Base-by-base conservation (phyloP, 441 rosid genomes). In the Pelargonium citronellum region DNA sequence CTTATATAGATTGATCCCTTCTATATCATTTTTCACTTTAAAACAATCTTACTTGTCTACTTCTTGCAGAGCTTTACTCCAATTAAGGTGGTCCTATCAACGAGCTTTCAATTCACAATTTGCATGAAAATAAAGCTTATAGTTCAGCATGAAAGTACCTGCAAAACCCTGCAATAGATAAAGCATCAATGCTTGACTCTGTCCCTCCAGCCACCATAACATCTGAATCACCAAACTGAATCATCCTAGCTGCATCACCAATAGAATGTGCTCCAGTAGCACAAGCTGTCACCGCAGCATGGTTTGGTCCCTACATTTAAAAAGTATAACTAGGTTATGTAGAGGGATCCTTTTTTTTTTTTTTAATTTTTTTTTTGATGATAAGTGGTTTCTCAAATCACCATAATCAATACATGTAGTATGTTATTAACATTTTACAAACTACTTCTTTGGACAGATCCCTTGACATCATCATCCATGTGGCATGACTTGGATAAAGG, bases 231-330 rank as follows among this genome's bases (percentile, higher is more conserved):
- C 97, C 98, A 83, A 88, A 94, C 67, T 87, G 98, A 83, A 94
- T 84, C 95, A 91, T 94, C 82, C 98, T 90, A 51, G 91, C 77
- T 75, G 98, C 98, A 84, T 94, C 98, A 27, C 96, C 96, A 70
- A 94, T 86, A 60, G 97, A 94, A 75, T 94, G 98, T 34, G 97
- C 91, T 69, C 96, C 98, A 65, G 97, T 94, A 64, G 98, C 97
- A 79, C 98, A 94, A 70, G 97, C 98, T 75, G 98, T 91, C 79
- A 94, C 97, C 64, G 96, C 96, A 77, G 97, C 93, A 87, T 91
- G 97, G 80, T 94, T 94, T 80, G 98, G 97, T 60, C 98, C 97
- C 97, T 94, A 81, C 74, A 83, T 69, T 74, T 78, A 79, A 24
- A 81, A 72, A 76, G 62, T 67, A 67, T 61, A 57, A 64, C 51